Percentiles rank a stretch among this genome's conserved stretches.
Conservation (phyloP, 306 rosid species). For the Gleditsia sinensis region DNA sequence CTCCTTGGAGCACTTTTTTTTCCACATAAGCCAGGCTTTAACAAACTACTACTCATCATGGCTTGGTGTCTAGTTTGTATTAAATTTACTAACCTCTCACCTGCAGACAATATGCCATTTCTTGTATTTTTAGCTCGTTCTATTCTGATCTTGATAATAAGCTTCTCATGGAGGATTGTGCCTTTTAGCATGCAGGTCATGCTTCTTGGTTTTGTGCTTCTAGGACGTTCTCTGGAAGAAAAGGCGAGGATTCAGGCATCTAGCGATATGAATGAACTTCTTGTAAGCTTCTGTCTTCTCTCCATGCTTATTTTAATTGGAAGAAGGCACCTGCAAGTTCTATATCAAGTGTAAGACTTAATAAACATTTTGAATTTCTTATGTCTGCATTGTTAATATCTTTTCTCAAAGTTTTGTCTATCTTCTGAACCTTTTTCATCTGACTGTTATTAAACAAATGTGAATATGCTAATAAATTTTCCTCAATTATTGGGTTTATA, state of each 20-base stretch:
- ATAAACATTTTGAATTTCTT: background rate
- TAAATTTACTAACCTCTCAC: slow-evolving; percentile 15
- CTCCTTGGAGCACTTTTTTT: slow-evolving; percentile 20
- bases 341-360: background rate
- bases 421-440: background rate
- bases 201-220: slow-evolving; percentile 99
- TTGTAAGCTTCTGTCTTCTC: slow-evolving; percentile 54
- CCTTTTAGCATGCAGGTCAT: slow-evolving; percentile 95
- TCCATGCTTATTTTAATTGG: slow-evolving; percentile 24
- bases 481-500: background rate
- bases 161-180: slow-evolving; percentile 51
- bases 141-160: slow-evolving; percentile 31
- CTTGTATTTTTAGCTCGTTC: slow-evolving; percentile 19
- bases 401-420: background rate
- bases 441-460: background rate
- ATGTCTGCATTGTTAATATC: background rate
- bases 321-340: slow-evolving; percentile 2
- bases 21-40: slow-evolving; percentile 26
- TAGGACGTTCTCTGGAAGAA: slow-evolving; percentile 97
- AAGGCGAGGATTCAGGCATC: slow-evolving; percentile 92
- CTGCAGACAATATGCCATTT: slow-evolving; percentile 1
- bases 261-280: slow-evolving; percentile 96
- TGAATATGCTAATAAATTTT: background rate
- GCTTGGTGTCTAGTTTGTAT: slow-evolving; percentile 24
- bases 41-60: slow-evolving; percentile 25